Evolutionary conservation across 2,329 filamentous ascomycete species (phyloP), one percentile per base, ranked within the genome.

Genomic region (Fusarium dlaminii): DNA sequence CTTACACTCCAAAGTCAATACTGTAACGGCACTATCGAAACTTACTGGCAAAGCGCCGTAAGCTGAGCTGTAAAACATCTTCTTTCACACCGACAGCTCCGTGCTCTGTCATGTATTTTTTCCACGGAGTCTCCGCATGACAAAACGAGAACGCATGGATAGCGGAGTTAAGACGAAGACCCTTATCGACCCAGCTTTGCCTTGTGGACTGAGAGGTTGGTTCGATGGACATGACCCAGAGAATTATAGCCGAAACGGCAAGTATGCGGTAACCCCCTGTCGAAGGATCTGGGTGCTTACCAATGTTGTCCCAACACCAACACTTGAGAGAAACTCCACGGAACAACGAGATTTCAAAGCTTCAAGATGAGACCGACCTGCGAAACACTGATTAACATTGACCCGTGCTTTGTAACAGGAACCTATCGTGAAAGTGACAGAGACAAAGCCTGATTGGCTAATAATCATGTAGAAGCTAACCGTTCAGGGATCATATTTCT

Each of bases 311-410:
- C 34, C 57, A 70, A 70, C 45, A 43, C 51, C 58, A 68, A 29
- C 30, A 8, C 39, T 46, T 2, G 12, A 29, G 27, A 37, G 30
- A 42, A 42, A 42, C 45, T 58, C 43, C 63, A 69, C 43, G 63
- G 64, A 74, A 52, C 56, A 65, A 17, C 32, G 59, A 57, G 43
- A 60, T 65, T 45, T 63, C 52, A 45, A 66, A 73, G 46, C 46
- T 58, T 73, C 66, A 59, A 13, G n/a, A 59, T 37, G 27, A 20
- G 27, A 14, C 42, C 22, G 13, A 37, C 20, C 49, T 27, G n/a
- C 18, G 14, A 30, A 22, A 32, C n/a, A 13, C 20, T 17, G 20
- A 39, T 17, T 29, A 22, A 24, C 36, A 11, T 8, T 18, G 10
- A 36, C 24, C 8, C 15, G 10, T 37, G 30, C 11, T 36, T 24